Conservation (phyloP, 805 yeast species). For the Candida caryicola region DNA sequence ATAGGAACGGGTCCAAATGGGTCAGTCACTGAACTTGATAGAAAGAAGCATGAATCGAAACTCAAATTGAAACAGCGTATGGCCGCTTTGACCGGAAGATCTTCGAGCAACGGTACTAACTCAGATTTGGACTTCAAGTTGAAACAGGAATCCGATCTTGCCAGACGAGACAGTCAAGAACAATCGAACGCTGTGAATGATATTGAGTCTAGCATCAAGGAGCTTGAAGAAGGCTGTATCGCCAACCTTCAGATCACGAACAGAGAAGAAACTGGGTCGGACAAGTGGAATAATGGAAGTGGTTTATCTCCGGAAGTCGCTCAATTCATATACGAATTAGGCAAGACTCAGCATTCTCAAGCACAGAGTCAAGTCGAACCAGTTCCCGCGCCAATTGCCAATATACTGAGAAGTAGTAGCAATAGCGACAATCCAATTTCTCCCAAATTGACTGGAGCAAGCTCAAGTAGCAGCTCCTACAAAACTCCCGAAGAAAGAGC, state of each 20-base stretch:
- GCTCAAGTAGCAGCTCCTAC: conserved; percentile 25
- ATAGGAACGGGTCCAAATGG: conserved; percentile 88
- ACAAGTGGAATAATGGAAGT: conserved; percentile 78
- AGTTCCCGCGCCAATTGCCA: conserved; percentile 2
- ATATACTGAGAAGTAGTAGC: background rate
- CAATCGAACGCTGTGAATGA: conserved; percentile 65
- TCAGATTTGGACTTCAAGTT: conserved; percentile 55
- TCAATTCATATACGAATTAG: conserved; percentile 57
- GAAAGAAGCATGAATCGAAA: conserved; percentile 74
- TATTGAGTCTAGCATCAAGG: conserved; percentile 67
- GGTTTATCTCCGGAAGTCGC: conserved; percentile 68
- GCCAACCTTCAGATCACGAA: conserved; percentile 39
- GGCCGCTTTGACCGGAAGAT: conserved; percentile 89
- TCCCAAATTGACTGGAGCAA: conserved; percentile 9
- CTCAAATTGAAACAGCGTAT: conserved; percentile 79
- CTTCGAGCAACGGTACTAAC: conserved; percentile 42
- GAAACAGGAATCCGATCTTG: conserved; percentile 48
- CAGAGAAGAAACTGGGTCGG: conserved; percentile 49
- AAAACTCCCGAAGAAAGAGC: conserved; percentile 66
- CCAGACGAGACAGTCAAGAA: conserved; percentile 51
- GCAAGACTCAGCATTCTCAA: conserved; percentile 9
- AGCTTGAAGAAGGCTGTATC: conserved; percentile 52
- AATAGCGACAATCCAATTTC: background rate
- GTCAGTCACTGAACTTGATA: conserved; percentile 77
- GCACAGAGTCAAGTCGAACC: background rate